Conservation (phyloP, 1,284 basidiomycete genomes). For the Leccinum subfulvum region DNA sequence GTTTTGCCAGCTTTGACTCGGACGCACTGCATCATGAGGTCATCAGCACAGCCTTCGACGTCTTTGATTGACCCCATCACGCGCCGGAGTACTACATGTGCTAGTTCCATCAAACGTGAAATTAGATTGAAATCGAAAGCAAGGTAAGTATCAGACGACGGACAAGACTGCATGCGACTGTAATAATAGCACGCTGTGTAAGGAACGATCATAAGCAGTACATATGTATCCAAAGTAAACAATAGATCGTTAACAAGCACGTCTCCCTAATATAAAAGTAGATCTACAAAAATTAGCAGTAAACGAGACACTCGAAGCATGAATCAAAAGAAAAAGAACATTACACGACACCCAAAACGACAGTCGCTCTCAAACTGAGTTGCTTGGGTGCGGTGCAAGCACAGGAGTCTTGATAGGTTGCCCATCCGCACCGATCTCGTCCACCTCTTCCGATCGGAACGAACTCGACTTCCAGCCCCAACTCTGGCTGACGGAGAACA, state of each 20-base stretch:
- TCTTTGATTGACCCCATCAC: too few relatives aligned
- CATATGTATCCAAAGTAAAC: constrained; percentile 3
- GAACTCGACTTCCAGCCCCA: constrained; percentile 83
- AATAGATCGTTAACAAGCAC: background rate
- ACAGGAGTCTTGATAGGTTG: constrained; percentile 26
- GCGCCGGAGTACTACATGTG: too few relatives aligned
- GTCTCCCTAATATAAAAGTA: constrained; percentile 1
- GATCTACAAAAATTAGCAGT: background rate
- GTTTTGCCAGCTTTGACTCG: too few relatives aligned
- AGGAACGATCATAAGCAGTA: background rate
- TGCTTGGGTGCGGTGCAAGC: constrained; percentile 41
- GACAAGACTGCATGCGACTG: background rate
- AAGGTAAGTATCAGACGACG: background rate
- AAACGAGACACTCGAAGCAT: constrained; percentile 7
- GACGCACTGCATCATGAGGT: too few relatives aligned
- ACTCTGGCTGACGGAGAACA: constrained; percentile 77
- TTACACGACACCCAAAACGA: constrained; percentile 71
- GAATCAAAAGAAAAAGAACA: background rate
- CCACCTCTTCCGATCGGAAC: constrained; percentile 51
- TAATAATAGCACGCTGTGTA: background rate
- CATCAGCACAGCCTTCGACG: too few relatives aligned
- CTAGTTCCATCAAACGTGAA: background rate
- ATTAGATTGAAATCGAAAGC: background rate
- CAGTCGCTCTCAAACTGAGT: constrained; percentile 70
- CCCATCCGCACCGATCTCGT: constrained; percentile 50